Base-by-base conservation (phyloP, 768 basidiomycete species). In the Russula sp. region DNA sequence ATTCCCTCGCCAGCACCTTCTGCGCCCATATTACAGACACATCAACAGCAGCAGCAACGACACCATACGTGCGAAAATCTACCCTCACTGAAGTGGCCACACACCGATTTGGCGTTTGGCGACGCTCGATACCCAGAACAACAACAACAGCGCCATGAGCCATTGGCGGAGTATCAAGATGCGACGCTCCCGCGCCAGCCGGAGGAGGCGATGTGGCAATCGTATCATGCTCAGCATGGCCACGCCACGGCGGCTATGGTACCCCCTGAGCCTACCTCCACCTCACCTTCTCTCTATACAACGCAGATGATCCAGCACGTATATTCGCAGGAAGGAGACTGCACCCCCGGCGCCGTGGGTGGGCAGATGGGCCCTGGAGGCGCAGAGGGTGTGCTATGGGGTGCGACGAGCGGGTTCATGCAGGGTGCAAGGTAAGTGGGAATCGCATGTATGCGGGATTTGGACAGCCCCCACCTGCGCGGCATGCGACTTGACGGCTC, bases 331-430 rank as follows among this genome's bases (percentile, higher is more conserved):
- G 52, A 18, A 35, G 44, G 42, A 39, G 56, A 62, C 16, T 37
- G 34, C 6, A 6, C 16, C 4, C 31, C 20, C 31, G 45, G 56
- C 45, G 60, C 37, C 13, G 2, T 45, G 42, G 50, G 56, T 2
- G 42, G 4, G 27, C 49, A 11, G 20, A 57, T 78, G 16, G 80
- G 82, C 55, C 75, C 79, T 27, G 78, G 85, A 57, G 84, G 85
- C 60, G 72, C 78, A 22, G 75, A 57, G 44, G 31, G 61, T 10
- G 34, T 75, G 22, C 82, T 87, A 75, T 89, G 86, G 86, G 86
- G 87, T 34, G 79, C 87, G 9, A 79, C 83, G 39, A 78, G 82
- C 52, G 84, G 84, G 9, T 85, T 88, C 69, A 85, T 81, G 57
- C 85, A 85, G 64, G 81, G 82, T 37, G 87, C 27, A 27, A 27